Evolutionary conservation across 257 asterid species (phyloP), one percentile per base, ranked within the genome.

Genomic region (Rehmannia glutinosa): DNA sequence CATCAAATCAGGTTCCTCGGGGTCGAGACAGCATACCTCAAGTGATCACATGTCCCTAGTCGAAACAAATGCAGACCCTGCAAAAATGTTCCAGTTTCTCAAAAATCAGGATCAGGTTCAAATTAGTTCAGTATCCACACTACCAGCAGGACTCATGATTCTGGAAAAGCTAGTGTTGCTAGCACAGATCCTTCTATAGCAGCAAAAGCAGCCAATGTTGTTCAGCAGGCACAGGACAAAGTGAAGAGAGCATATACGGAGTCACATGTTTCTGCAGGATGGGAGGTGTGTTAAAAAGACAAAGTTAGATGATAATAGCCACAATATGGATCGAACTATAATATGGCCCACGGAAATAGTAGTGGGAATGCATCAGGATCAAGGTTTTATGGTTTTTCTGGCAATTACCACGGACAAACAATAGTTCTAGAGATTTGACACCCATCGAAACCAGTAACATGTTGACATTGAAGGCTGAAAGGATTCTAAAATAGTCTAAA

Each of bases 201-300:
- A 0, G 61, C 70, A 24, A 78, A 74, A 72, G 80, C 80, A 32
- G 75, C 80, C 17, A 62, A 25, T 50, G 80, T 75, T 66, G 78
- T 74, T 66, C 80, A 71, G 63, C 75, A 74, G 56, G 75, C 73
- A 19, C 83, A 68, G 36, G 68, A 67, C 32, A 83, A 66, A 77
- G 38, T 80, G 81, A 89, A 84, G 82, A 87, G 92, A 65, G 84
- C 81, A 41, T 81, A 75, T 47, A 81, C 77, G 66, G 88, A 80
- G 45, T 77, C 86, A 15, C 79, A 63, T 33, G 25, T 70, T 63
- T 51, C 70, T 56, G 9, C 73, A 8, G 78, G 74, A 25, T 50
- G 62, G 75, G 78, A 58, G 23, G 55, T 32, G 15, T 59, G 21
- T 38, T 39, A 86, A 86, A 80, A 80, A 73, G 80, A 58, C 73